Evolutionary conservation across 2,329 filamentous ascomycete genomes (phyloP).

Genomic region (Cladosporium sp.): DNA sequence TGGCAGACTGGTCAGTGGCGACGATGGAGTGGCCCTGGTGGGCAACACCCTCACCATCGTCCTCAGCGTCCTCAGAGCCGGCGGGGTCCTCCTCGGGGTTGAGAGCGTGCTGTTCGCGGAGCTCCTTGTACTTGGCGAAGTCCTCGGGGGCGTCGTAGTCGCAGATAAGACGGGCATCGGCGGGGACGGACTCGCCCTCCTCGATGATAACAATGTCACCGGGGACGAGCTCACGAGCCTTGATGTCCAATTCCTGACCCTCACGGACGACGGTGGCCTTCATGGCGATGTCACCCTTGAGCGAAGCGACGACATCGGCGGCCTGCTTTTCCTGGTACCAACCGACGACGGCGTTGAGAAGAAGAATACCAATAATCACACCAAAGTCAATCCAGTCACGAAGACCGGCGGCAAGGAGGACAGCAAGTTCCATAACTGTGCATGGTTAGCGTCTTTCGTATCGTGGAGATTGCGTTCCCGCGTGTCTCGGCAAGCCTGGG

Average conservation of each 20-base stretch:
- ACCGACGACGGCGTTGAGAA: constrained; percentile 72
- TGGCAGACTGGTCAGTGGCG: constrained; percentile 74
- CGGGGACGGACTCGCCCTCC: constrained; percentile 67
- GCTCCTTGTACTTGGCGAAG: constrained; percentile 63
- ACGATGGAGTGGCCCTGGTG: constrained; percentile 64
- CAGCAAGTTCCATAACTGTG: constrained; percentile 71
- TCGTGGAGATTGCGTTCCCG: constrained; percentile 25
- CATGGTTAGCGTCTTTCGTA: constrained; percentile 13
- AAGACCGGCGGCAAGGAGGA: constrained; percentile 68
- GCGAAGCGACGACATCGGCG: constrained; percentile 67
- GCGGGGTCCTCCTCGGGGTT: constrained; percentile 56
- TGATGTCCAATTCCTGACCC: constrained; percentile 63
- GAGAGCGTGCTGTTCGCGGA: constrained; percentile 51
- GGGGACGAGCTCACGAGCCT: constrained; percentile 69
- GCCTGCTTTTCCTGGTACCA: constrained; percentile 82
- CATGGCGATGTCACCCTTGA: constrained; percentile 78
- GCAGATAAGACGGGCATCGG: constrained; percentile 68
- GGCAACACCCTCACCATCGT: constrained; percentile 53
- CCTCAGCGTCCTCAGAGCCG: constrained; percentile 57
- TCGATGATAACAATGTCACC: constrained; percentile 73
- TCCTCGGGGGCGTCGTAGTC: constrained; percentile 66
- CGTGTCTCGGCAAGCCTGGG: constrained; percentile 13
- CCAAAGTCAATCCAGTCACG: constrained; percentile 73
- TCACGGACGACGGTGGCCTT: constrained; percentile 65
- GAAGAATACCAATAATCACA: constrained; percentile 71